Evolutionary conservation across 495 filamentous ascomycete species (phyloP), one percentile per base, ranked within the genome.

Genomic region (Tuber magnatum): DNA sequence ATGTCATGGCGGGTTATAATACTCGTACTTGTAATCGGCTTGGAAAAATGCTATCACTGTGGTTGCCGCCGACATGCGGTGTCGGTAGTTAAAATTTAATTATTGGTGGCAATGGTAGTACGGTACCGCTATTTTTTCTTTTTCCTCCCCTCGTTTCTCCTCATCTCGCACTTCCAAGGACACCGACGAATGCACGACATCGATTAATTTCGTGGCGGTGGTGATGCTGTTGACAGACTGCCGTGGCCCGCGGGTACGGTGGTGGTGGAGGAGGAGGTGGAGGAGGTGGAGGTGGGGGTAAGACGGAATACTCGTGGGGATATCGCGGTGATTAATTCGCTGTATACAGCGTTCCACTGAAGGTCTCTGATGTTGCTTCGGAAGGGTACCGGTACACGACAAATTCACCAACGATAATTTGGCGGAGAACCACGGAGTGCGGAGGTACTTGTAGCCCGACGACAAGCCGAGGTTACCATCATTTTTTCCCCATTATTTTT

Each of bases 61-160:
- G 51, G 51, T 61, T 28, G 56, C 28, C 32, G 32, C 56, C 56
- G 56, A 65, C 14, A 65, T 65, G 56, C 56, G 28, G 56, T 35
- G 28, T 16, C 56, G 56, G 56, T 32, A 65, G 56, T 65, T 65
- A n/a, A n/a, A n/a, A n/a, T n/a, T n/a, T n/a, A 65, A 65, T 65
- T 28, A 65, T 65, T 65, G 56, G 56, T 65, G 35, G 56, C 32
- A 65, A 65, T 35, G n/a, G 41, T 51, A 43, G 18, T 20, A 48
- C 70, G 22, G 35, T 48, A 28, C 70, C 39, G 44, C 38, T 32
- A 43, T 32, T 48, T 41, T 42, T 51, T 68, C 65, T 24, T 48
- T 69, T 73, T 35, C 43, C n/a, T 73, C 69, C 22, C 32, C 10
- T n/a, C 2, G 6, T 73, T 41, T 73, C 43, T 73, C 51, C 51